Percentiles rank a stretch among this genome's conserved stretches.
Conservation (phyloP, 139 green algal genomes). For the Micractinium conductrix region DNA sequence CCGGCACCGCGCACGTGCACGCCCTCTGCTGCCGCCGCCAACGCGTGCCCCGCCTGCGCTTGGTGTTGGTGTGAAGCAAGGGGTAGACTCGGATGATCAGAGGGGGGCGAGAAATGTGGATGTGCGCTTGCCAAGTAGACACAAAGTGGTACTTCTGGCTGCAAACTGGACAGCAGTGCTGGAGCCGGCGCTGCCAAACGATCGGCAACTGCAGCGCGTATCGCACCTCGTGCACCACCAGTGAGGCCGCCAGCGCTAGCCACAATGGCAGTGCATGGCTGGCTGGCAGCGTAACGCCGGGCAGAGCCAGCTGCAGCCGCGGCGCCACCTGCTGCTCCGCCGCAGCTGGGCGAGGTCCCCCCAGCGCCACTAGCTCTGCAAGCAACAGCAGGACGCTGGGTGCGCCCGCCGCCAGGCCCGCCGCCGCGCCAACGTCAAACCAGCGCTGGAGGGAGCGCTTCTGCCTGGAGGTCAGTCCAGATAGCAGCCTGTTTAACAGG, state of each 20-base stretch:
- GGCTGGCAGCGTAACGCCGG: conserved; percentile 45
- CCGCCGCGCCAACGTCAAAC: not conserved
- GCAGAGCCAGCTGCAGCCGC: conserved; percentile 40
- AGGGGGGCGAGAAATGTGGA: too few relatives aligned
- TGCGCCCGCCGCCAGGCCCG: not conserved
- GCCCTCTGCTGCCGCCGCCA: conserved; percentile 55
- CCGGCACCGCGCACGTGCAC: conserved; percentile 43
- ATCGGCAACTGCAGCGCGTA: not conserved
- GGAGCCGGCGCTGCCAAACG: not conserved
- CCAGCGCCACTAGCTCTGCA: not conserved
- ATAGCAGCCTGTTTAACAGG: not conserved
- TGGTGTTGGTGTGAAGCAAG: too few relatives aligned
- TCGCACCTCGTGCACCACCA: conserved; percentile 50
- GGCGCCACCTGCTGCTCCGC: not conserved
- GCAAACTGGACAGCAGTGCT: not conserved
- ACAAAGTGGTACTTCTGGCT: too few relatives aligned
- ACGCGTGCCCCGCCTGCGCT: conserved; percentile 52
- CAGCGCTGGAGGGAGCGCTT: not conserved
- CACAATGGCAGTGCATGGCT: conserved; percentile 46
- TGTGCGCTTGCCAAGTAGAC: too few relatives aligned
- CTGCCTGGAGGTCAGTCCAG: too few relatives aligned
- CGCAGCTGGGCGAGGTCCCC: not conserved
- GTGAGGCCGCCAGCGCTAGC: conserved; percentile 35
- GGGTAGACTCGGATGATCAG: too few relatives aligned
- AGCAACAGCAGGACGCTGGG: not conserved